Evolutionary conservation across 768 basidiomycete species (phyloP), one percentile per base, ranked within the genome.

Genomic region (Phlebiopsis gigantea): DNA sequence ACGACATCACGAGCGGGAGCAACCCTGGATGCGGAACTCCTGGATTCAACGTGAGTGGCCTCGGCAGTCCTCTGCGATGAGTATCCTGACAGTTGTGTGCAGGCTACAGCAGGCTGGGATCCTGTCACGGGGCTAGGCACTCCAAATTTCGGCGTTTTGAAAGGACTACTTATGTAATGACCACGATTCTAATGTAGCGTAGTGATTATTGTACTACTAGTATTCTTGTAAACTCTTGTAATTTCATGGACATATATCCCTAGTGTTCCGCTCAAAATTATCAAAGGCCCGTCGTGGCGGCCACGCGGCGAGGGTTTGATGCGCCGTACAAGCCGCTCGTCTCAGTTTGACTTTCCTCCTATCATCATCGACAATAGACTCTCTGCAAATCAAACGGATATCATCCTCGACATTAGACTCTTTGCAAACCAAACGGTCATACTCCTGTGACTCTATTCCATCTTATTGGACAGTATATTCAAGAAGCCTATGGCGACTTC

Each of bases 91-190:
- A 34, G 7, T 41, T 15, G 28, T 44, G 34, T 4, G 3, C 34
- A 69, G 69, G 71, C 71, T n/a, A 64, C 63, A 41, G 59, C 45
- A 12, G 72, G 72, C n/a, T 73, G 72, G 72, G 72, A 73, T 43
- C 68, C 72, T 2, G 63, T 72, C 30, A 72, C 69, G 1, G 70
- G 70, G 41, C 59, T 69, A 2, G 70, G 71, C 22, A 70, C 71
- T 17, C 69, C 69, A 5, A 61, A 70, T 62, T 69, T 71, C 52
- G 61, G 59, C 26, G 65, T 66, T 57, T 46, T 71, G 56, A 67
- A 66, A 61, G 2, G 8, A 39, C 34, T 39, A 10, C 34, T 39
- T 12, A 39, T 17, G 31, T 34, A 14, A 34, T 34, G 31, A 34
- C 31, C 31, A 14, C 31, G n/a, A n/a, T n/a, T 34, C 31, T 6